Evolutionary conservation across 2,329 filamentous ascomycete genomes (phyloP).

Genomic region (Beauveria sp.): DNA sequence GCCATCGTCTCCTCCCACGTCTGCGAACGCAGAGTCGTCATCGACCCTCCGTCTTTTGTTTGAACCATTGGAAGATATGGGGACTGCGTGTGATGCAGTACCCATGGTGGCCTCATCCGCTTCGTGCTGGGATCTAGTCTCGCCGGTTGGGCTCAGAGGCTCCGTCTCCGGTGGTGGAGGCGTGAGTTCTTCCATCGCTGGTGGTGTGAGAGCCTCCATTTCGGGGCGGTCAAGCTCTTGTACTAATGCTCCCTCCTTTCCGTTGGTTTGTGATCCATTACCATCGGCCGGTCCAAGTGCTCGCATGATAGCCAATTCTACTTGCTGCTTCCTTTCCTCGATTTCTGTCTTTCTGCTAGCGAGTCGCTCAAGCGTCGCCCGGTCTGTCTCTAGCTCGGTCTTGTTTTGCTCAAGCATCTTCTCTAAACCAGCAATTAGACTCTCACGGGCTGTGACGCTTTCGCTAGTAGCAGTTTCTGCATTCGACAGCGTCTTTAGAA

Average conservation of each 20-base stretch:
- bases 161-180: constrained; percentile 17
- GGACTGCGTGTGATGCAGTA: constrained; percentile 38
- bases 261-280: constrained; percentile 39
- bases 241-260: constrained; percentile 36
- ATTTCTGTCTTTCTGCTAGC: constrained; percentile 60
- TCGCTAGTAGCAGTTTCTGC: constrained; percentile 87
- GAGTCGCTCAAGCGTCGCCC: constrained; percentile 57
- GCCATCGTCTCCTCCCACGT: constrained; percentile 46
- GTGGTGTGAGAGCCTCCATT: constrained; percentile 72
- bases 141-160: constrained; percentile 15
- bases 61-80: constrained; percentile 43
- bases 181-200: constrained; percentile 18
- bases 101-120: constrained; percentile 12
- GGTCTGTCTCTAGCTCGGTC: constrained; percentile 60
- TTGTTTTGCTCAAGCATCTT: constrained; percentile 72
- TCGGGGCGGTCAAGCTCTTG: constrained; percentile 67
- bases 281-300: constrained; percentile 60
- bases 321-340: constrained; percentile 76
- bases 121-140: constrained; percentile 15
- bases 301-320: constrained; percentile 86
- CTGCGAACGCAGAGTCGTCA: constrained; percentile 42
- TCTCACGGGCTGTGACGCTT: constrained; percentile 75
- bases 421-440: constrained; percentile 73
- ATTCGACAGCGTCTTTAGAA: constrained; percentile 82
- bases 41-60: constrained; percentile 52